Base-by-base conservation (phyloP, 2,329 filamentous ascomycete species). In the Alternaria sp. region DNA sequence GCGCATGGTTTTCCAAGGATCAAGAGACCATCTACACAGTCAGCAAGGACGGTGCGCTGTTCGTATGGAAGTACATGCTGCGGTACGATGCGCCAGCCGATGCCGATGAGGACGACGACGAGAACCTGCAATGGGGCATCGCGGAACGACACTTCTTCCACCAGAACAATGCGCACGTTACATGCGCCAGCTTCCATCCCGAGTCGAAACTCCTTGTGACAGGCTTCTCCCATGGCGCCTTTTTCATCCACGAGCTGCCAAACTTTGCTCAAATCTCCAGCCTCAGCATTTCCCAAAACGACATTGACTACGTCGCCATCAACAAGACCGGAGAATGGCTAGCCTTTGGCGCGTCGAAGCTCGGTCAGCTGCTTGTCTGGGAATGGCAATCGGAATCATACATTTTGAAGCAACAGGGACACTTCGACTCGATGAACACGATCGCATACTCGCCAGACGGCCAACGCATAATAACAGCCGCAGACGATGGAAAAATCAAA, bases 381-480 rank as follows among this genome's bases (percentile, higher is more conserved):
- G 95, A 99, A 77, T 99, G 96, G 93, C 94, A 98, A 75, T 99
- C 95, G 0, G 96, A 99, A 78, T 98, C 94, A 5, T 99, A 99
- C 77, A 96, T 99, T 58, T 82, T 99, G 46, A 99, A 99, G 79
- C 95, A 99, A 74, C 95, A 98, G 78, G 95, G 94, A 0, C 95
- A 99, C 78, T 93, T 97, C 65, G 95, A 99, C 76, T 90, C 92
- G 2, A 93, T 98, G 86, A 98, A 98, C 77, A 86, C 93, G 0
- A 83, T 99, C 4, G 90, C 91, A 8, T 99, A 98, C 78, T 94
- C 95, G 5, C 93, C 95, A 0, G 94, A 97, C 71, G 94, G 95
- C 4, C 92, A 96, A 72, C 89, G 91, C 37, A 92, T 99, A 63
- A 90, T 99, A 59, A 99, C 95, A 0, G 90, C 92, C 2, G 91